phyloP scores from a whole-genome alignment of 2,329 filamentous ascomycete species.

The Tolypocladium sp. region DNA sequence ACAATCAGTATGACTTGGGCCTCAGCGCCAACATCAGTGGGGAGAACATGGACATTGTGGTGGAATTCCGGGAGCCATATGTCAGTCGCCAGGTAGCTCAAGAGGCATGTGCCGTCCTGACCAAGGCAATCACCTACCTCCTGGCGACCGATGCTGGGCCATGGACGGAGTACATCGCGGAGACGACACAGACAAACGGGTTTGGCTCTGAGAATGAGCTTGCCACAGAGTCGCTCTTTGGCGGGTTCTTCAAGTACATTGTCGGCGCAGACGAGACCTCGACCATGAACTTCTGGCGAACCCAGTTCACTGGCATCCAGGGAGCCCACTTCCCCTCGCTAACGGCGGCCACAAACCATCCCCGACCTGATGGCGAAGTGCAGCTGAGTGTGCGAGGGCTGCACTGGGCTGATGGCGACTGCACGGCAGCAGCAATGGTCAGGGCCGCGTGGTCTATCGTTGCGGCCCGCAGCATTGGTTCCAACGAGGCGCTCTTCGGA shows the following conservation, averaged over 20 bases:
- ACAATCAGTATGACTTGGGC: constrained; percentile 1
- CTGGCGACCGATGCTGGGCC: not conserved
- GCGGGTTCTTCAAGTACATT: constrained; percentile 4
- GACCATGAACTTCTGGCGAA: constrained; percentile 2
- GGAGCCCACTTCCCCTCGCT: constrained; percentile 3
- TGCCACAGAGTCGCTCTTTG: not conserved
- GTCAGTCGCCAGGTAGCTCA: not conserved
- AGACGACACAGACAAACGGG: not conserved
- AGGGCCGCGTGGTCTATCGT: constrained; percentile 19
- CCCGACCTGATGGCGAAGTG: not conserved
- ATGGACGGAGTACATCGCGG: not conserved
- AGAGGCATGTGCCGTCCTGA: not conserved
- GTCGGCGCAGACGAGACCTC: constrained; percentile 1
- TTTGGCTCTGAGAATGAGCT: not conserved
- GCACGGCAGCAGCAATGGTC: constrained; percentile 1
- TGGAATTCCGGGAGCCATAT: constrained; percentile 5
- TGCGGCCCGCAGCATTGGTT: constrained; percentile 23
- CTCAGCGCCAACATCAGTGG: constrained; percentile 2
- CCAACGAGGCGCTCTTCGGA: constrained; percentile 18
- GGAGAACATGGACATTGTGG: not conserved
- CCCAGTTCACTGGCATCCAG: constrained; percentile 1
- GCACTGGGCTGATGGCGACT: not conserved
- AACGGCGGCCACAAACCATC: not conserved
- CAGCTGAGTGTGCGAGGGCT: not conserved
- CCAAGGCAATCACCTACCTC: constrained; percentile 2